These are phyloP conservation scores for Nigrospora osmanthi DNA, from an alignment of 2,329 filamentous ascomycete genomes.

Conservation along the genomic window DNA sequence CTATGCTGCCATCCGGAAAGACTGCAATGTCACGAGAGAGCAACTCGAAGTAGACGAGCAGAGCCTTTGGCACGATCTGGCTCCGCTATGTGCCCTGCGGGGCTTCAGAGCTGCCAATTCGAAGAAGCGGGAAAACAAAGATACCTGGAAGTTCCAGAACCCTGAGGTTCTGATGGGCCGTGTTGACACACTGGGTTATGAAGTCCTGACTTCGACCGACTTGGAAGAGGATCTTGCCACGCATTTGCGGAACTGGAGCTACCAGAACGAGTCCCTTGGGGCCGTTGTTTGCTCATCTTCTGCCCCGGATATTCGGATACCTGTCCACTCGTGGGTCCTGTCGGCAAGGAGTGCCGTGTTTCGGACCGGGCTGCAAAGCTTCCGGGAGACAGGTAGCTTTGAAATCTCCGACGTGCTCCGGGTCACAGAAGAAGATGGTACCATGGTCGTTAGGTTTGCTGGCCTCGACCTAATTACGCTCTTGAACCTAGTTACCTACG, in stretches of 20 bases:
- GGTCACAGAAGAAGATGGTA: slow-evolving; percentile 44
- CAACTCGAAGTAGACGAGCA: slow-evolving; percentile 59
- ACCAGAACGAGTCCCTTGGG: slow-evolving; percentile 32
- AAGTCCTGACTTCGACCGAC: slow-evolving; percentile 54
- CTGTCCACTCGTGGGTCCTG: slow-evolving; percentile 76
- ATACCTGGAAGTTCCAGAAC: slow-evolving; percentile 31
- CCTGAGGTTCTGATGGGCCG: slow-evolving; percentile 39
- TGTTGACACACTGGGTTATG: slow-evolving; percentile 40
- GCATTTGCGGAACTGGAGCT: slow-evolving; percentile 34
- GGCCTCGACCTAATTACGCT: slow-evolving; percentile 70
- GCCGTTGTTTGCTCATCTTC: slow-evolving; percentile 46
- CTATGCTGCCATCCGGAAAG: slow-evolving; percentile 79
- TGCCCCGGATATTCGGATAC: slow-evolving; percentile 62
- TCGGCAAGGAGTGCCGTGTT: slow-evolving; percentile 65
- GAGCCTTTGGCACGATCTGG: slow-evolving; percentile 66
- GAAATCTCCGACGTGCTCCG: slow-evolving; percentile 52
- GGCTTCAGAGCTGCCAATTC: slow-evolving; percentile 44
- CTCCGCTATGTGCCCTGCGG: slow-evolving; percentile 59
- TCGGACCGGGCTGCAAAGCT: slow-evolving; percentile 51
- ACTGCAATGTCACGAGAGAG: slow-evolving; percentile 72
- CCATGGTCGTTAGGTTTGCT: slow-evolving; percentile 55
- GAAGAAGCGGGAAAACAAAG: slow-evolving; percentile 25
- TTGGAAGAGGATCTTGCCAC: slow-evolving; percentile 54
- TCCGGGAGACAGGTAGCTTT: slow-evolving; percentile 44
- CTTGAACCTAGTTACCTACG: slow-evolving; percentile 70